Base-by-base conservation (phyloP, 1,284 basidiomycete genomes). In the Tylopilus sp. region DNA sequence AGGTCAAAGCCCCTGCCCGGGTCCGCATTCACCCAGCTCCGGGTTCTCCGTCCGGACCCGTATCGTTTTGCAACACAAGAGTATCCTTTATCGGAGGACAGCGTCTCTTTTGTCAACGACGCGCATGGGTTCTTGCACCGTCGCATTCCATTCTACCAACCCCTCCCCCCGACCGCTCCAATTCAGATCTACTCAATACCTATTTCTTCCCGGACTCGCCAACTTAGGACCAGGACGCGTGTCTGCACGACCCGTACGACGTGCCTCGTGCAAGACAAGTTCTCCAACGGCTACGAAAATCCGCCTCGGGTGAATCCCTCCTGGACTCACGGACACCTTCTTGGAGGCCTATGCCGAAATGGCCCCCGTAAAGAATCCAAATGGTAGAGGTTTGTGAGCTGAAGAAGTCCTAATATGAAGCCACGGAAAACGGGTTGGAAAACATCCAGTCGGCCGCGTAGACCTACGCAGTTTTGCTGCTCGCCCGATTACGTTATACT, bases 181-280 rank as follows among this genome's bases (percentile, higher is more conserved):
- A 64, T 8, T 67, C 71, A 3, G 55, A 65, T 3, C 39, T 54
- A 1, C 51, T 70, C 12, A 73, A 77, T 64, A 72, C 82, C 61
- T 57, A 79, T 58, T 81, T 84, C 74, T 83, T 86, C 69, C 73
- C 76, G 10, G 78, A 85, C 60, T 78, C 85, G 0, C 63, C 71
- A 0, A 81, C 83, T 0, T 80, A 84, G 63, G 86, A 91, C 61
- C 73, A 78, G 41, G 82, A 88, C 56, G 87, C 88, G 1, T 92
- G 90, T 64, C 67, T 92, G 13, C 77, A 85, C 61, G 79, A 84
- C 52, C 65, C 81, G 1, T 81, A 85, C 66, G 84, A 92, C 59
- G 81, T 90, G 0, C 74, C n/a, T n/a, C n/a, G n/a, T 90, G 0
- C 74, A 10, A 79, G 79, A 55, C 67, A 71, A 38, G 76, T 91